Evolutionary conservation across 306 rosid genomes (phyloP), one percentile per base, ranked within the genome.

Genomic region (Vigna hirtella): DNA sequence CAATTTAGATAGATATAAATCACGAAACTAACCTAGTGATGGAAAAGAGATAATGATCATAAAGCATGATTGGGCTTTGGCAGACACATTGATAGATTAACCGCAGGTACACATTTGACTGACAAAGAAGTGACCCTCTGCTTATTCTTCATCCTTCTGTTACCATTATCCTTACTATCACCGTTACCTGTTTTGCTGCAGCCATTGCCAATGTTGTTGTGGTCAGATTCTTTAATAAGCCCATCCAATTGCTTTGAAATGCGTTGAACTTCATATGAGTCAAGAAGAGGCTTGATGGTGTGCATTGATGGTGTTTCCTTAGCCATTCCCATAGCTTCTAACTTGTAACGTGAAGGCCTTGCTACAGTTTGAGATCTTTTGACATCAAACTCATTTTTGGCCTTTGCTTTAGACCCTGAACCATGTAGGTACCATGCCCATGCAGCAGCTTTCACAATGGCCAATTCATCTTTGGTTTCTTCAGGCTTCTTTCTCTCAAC

Each of bases 351-450:
- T 1, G 98, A 95, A 17, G 98, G 96, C 70, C 77, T 76, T 1
- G 84, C 65, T 20, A 40, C 52, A 2, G 17, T 80, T 17, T 40
- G 70, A 28, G 72, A 49, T 58, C 81, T 84, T 6, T 82, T 70
- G 2, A 63, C 12, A 36, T 66, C 85, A 74, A 82, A 83, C 69
- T 90, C 98, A 62, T 38, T 71, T 1, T 28, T 53, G 14, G 77
- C 32, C 59, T 83, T 86, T 38, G 79, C 74, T n/a, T 89, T 90
- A 12, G 87, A 84, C 30, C 85, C 88, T 0, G 93, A 83, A 34
- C 95, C 84, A 36, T 69, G 98, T 56, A 86, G 86, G 81, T 80
- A 73, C 98, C 98, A 89, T 3, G 98, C 98, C 98, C 98, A 88
- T 32, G 98, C 98, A 32, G 98, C 98, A 0, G 96, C 96, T 83